Conservation (phyloP, 192 early-diverging fungal genomes). For the Helicostylum pulchrum region DNA sequence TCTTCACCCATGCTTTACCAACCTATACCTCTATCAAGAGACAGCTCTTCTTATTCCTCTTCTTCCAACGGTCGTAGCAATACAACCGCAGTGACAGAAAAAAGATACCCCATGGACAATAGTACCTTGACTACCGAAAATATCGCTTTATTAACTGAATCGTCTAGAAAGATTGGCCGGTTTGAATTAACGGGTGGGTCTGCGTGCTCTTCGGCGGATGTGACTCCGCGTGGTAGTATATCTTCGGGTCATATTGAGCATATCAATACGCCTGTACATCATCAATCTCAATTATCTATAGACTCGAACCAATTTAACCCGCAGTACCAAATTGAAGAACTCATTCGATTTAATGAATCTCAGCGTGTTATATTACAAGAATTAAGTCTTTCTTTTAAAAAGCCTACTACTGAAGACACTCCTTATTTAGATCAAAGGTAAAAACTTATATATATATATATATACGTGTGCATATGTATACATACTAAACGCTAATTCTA, state of each 20-base stretch:
- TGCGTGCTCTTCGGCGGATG: neutral
- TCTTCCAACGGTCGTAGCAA: neutral
- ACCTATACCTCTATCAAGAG: conserved; percentile 20
- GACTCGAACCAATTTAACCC: neutral
- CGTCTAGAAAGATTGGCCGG: conserved; percentile 25
- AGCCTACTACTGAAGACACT: neutral
- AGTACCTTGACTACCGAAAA: neutral
- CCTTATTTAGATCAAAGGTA: conserved; percentile 1
- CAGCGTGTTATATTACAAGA: conserved; percentile 25
- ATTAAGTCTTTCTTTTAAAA: conserved; percentile 11
- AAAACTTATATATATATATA: neutral
- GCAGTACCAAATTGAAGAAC: conserved; percentile 20
- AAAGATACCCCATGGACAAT: too few relatives aligned
- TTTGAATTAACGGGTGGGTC: conserved; percentile 33
- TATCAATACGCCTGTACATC: neutral
- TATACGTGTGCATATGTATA: neutral
- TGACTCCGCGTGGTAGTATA: neutral
- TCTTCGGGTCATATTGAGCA: neutral
- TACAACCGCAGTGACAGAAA: too few relatives aligned
- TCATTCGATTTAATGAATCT: conserved; percentile 21
- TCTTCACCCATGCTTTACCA: neutral
- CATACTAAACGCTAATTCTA: too few relatives aligned
- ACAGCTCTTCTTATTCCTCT: conserved; percentile 20
- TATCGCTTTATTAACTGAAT: conserved; percentile 12
- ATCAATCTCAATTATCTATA: neutral